A percentile compares a stretch with the other conserved stretches of the same genome.
Evolutionary conservation across 352 stramenopile genomes (phyloP).

Genomic region (Globisporangium canariense): DNA sequence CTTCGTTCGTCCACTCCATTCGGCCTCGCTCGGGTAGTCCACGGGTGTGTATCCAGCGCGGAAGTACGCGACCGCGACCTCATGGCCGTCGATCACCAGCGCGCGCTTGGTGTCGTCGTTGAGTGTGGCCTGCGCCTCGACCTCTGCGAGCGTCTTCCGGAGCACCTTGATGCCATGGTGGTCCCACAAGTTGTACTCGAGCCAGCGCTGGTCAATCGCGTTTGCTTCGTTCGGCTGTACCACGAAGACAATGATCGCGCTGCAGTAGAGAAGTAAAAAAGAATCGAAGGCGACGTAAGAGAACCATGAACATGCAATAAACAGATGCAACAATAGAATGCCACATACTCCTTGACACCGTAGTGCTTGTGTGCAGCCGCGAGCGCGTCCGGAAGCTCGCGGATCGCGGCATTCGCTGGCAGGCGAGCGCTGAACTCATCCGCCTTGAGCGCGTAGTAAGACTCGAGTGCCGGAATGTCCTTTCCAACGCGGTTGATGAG

Average conservation of each 20-base stretch:
- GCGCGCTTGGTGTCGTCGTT: conserved; percentile 37
- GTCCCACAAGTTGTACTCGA: conserved; percentile 92
- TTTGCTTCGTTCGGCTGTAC: conserved; percentile 89
- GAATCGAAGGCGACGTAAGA: conserved; percentile 2
- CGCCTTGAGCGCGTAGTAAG: conserved; percentile 44
- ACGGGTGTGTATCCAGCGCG: conserved; percentile 94
- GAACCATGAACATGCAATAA: not conserved
- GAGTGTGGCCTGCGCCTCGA: conserved; percentile 37
- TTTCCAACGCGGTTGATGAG: conserved; percentile 44
- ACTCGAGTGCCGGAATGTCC: conserved; percentile 47
- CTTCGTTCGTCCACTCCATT: conserved; percentile 88
- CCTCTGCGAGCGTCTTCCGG: conserved; percentile 70
- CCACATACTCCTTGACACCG: conserved; percentile 47
- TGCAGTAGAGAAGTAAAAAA: conserved; percentile 14
- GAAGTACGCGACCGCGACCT: conserved; percentile 96
- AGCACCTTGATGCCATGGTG: conserved; percentile 74
- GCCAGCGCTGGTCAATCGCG: conserved; percentile 89
- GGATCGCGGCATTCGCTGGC: conserved; percentile 65
- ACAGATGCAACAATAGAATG: too few relatives aligned
- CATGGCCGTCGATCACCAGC: conserved; percentile 55
- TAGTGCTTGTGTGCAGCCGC: conserved; percentile 70
- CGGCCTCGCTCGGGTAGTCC: conserved; percentile 91
- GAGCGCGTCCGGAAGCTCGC: conserved; percentile 61
- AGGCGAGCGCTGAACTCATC: conserved; percentile 41
- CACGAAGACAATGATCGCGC: conserved; percentile 87